phyloP scores from a whole-genome alignment of 2,329 filamentous ascomycete genomes.

The Exophiala oligosperma region DNA sequence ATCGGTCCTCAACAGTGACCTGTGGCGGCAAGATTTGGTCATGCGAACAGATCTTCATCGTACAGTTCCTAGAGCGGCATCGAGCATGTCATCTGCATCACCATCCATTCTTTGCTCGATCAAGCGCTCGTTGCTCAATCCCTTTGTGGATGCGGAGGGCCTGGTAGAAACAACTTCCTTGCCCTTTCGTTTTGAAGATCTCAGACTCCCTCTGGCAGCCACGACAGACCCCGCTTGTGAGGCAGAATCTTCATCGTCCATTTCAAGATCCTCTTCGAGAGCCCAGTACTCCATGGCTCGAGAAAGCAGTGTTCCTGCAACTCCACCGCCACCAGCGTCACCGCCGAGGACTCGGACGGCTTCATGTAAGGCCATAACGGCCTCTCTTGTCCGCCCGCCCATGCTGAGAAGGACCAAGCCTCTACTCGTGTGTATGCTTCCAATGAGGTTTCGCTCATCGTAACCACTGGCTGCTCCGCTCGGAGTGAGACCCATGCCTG shows the following conservation, averaged over 20 bases:
- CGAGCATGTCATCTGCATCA: slow-evolving; percentile 43
- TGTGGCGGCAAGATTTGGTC: too few species aligned
- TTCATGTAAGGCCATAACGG: slow-evolving; percentile 80
- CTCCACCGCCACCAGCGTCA: slow-evolving; percentile 48
- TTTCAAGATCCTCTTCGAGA: slow-evolving; percentile 36
- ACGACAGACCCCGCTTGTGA: slow-evolving; percentile 6
- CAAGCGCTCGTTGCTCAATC: slow-evolving; percentile 17
- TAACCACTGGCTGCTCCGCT: slow-evolving; percentile 45
- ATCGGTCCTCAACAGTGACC: too few species aligned
- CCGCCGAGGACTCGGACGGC: slow-evolving; percentile 49
- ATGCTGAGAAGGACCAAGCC: slow-evolving; percentile 82
- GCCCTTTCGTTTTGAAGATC: slow-evolving; percentile 13
- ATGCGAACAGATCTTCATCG: slow-evolving; percentile 1
- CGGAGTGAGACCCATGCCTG: slow-evolving; percentile 23
- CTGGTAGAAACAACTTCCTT: slow-evolving; percentile 8
- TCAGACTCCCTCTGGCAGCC: background rate
- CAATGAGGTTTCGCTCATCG: slow-evolving; percentile 47
- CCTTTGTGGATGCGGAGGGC: background rate
- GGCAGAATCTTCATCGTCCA: slow-evolving; percentile 12
- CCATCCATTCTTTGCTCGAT: slow-evolving; percentile 36
- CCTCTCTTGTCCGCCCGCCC: slow-evolving; percentile 68
- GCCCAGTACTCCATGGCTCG: slow-evolving; percentile 49
- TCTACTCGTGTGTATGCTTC: slow-evolving; percentile 53
- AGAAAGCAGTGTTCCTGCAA: slow-evolving; percentile 47
- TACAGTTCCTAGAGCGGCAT: slow-evolving; percentile 35